Evolutionary conservation across 1,284 basidiomycete species (phyloP), one percentile per base, ranked within the genome.

Genomic region (Uromyces viciae-fabae): DNA sequence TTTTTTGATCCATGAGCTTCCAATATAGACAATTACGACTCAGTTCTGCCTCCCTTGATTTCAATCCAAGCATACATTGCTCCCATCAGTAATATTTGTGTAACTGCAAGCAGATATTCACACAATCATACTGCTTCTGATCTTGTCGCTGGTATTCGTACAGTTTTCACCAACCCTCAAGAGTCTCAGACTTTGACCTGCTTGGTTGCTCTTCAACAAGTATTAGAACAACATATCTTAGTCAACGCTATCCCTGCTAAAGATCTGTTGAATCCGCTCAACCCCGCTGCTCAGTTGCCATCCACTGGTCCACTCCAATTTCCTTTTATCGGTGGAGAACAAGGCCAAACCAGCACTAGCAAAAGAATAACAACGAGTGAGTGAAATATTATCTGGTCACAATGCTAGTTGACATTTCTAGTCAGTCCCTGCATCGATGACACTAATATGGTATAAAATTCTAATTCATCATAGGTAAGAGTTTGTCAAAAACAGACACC

Each of bases 51-150:
- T 62, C 89, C 88, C 82, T 88, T 96, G n/a, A 89, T 94, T 54
- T 90, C 90, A 9, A 87, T 97, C 31, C 91, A 94, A 83, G 91
- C 92, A 52, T 90, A 93, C 28, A 89, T 93, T 46, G 92, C 93
- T 25, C 87, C 98, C 28, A 89, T 99, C 73, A 92, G 92, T 14
- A 96, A 98, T 84, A 91, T 95, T 17, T 94, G 95, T 86, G 89
- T 91, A 2, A n/a, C n/a, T n/a, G 93, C 92, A n/a, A 90, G 93
- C 58, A 91, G 92, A 4, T 94, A 92, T 86, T 89, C 91, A n/a
- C 93, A 94, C 83, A 90, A 91, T 66, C 91, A 94, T 82, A 89
- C 91, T 42, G 91, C 92, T 0, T n/a, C n/a, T n/a, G n/a, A n/a
- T n/a, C n/a, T n/a, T n/a, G n/a, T n/a, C n/a, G 90, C 92, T 2